Base-by-base conservation (phyloP, 805 yeast genomes). In the Nakazawaea wickerhamii region DNA sequence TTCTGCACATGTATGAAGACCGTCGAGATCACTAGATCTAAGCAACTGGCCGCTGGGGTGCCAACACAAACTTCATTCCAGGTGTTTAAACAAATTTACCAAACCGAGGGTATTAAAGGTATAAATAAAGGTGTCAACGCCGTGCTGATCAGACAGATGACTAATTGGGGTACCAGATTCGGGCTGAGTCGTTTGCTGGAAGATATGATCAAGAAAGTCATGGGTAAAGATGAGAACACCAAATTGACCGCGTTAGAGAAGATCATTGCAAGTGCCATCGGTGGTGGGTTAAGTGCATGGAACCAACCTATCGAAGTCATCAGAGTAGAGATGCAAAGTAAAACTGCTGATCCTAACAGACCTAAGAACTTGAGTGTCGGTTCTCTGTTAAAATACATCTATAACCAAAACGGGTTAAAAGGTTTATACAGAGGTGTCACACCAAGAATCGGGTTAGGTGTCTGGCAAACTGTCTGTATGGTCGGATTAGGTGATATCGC, bases 1-100 rank as follows among this genome's bases (percentile, higher is more conserved):
- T 90, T 93, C 75, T 88, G 97, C 66, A 93, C 99, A 1, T 91
- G 97, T 68, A 93, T 93, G 97, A 93, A 93, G 67, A 93, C 99
- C 0, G 98, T 90, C 36, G 99, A 93, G 64, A 93, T 93, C 66
- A 93, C 99, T 13, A 78, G 98, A 58, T 59, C 80, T 40, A 93
- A 91, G 65, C 89, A 85, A 60, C 74, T 71, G 4, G 77, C 76
- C 21, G 71, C 70, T 4, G 96, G 95, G 42, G 84, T 64, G 25
- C 75, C 75, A 40, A 81, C 80, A 38, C 82, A 81, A 54, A 75
- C 95, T 14, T 77, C 95, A 2, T 84, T 86, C 71, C 77, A 80
- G 55, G 97, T 89, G 25, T 93, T 93, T 68, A 76, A 75, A 60
- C 93, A 85, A 30, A 89, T 93, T 49, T 90, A 78, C 63, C 65